Percentiles rank a stretch among this genome's conserved stretches.
These are phyloP conservation scores for Rhinocladiella mackenziei DNA, from an alignment of 2,329 filamentous ascomycete genomes.

Conservation along the genomic window DNA sequence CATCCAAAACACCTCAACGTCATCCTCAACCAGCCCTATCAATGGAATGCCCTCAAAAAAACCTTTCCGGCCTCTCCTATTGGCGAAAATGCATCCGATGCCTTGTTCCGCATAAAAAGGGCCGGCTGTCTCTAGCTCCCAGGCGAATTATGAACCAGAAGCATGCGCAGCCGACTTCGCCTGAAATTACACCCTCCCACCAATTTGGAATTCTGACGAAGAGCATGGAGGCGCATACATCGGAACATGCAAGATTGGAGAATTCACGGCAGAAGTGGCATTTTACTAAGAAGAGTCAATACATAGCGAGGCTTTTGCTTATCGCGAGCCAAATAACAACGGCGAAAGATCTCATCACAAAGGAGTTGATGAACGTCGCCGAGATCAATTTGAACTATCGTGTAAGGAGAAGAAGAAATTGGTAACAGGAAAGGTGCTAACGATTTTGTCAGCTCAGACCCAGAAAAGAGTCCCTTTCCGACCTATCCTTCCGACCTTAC, in stretches of 20 bases:
- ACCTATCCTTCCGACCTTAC: constrained; percentile 68
- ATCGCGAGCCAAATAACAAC: constrained; percentile 37
- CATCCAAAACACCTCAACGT: constrained; percentile 21
- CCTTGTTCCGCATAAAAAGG: constrained; percentile 16
- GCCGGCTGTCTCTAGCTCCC: constrained; percentile 20
- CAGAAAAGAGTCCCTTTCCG: constrained; percentile 71
- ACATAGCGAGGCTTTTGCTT: constrained; percentile 39
- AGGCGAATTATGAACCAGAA: constrained; percentile 12
- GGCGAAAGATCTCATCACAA: constrained; percentile 47
- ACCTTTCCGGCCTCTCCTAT: constrained; percentile 28
- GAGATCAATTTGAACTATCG: constrained; percentile 63
- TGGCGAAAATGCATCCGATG: constrained; percentile 6
- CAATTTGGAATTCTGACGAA: constrained; percentile 21
- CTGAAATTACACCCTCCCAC: constrained; percentile 24
- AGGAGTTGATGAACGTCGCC: constrained; percentile 58
- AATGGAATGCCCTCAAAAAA: constrained; percentile 24
- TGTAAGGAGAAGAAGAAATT: constrained; percentile 40
- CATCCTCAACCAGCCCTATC: constrained; percentile 21
- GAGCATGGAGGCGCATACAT: constrained; percentile 15
- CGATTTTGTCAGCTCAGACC: constrained; percentile 53
- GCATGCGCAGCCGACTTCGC: constrained; percentile 27
- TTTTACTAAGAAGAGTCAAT: constrained; percentile 36
- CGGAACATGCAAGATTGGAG: constrained; percentile 23
- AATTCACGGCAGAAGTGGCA: constrained; percentile 26
- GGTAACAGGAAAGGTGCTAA: constrained; percentile 24